Evolutionary conservation across 2,329 filamentous ascomycete species (phyloP), one percentile per base, ranked within the genome.

Genomic region (Pseudocercospora ulei): DNA sequence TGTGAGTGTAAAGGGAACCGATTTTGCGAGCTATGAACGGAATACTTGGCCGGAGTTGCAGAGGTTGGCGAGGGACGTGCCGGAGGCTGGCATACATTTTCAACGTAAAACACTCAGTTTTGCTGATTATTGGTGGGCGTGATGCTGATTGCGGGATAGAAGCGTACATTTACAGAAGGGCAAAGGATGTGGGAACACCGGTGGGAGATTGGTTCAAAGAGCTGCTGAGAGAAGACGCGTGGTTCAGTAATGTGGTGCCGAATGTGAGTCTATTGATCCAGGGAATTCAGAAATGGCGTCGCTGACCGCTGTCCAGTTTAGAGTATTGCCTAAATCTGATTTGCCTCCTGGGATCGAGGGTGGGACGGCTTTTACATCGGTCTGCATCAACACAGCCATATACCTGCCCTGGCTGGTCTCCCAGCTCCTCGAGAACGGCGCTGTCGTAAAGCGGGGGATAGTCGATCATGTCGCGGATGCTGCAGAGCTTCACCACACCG

Each of bases 341-440:
- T 65, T 93, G 1, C 73, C 75, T 0, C 52, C 65, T 0, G 82
- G 73, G 11, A 73, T 79, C 37, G 78, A 85, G 44, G 80, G 79
- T 7, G 86, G 77, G 14, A 82, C 75, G 35, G 68, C 72, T 39
- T 94, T 90, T 61, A 84, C 75, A 5, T 88, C 82, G 1, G 78
- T 94, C 25, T 95, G 87, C 64, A 88, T 95, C 60, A 95, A 96
- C 64, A 83, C 83, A 0, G 76, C 82, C 26, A 64, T 95, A 41
- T 96, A 95, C 63, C 75, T 95, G 2, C 76, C 83, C 3, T 95
- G 82, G 76, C 76, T 96, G 0, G 67, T 82, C 0, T 81, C 82
- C 0, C 79, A 90, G 63, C 92, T 84, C 59, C 69, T 82, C 17
- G 76, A 75, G 51, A 74, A 76, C 40, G 82, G 84, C 17, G 80